Percentiles rank a stretch among this genome's conserved stretches.
These are phyloP conservation scores for Nannochloris sp. DNA, from an alignment of 139 green algal genomes.

Conservation along the genomic window DNA sequence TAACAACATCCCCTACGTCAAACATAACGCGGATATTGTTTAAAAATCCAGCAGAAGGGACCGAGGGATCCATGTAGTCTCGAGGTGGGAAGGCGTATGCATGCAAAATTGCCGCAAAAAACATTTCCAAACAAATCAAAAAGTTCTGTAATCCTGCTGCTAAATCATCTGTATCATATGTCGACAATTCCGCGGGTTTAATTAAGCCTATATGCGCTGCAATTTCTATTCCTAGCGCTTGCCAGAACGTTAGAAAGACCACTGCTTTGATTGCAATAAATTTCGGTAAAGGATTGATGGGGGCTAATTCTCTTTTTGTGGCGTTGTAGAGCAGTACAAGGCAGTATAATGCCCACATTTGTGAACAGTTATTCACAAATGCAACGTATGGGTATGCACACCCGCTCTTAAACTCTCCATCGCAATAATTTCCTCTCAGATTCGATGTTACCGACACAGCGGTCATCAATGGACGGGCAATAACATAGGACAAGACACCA, in stretches of 20 bases:
- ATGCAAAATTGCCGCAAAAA: constrained; percentile 82
- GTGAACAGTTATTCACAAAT: constrained; percentile 73
- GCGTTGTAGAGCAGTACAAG: constrained; percentile 84
- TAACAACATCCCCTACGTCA: constrained; percentile 69
- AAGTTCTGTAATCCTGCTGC: constrained; percentile 75
- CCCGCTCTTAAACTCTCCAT: constrained; percentile 56
- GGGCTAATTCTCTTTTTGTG: constrained; percentile 75
- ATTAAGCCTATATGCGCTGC: constrained; percentile 31
- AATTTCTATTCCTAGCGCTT: constrained; percentile 49
- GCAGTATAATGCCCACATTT: constrained; percentile 93
- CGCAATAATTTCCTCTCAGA: constrained; percentile 51
- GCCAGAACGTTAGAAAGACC: constrained; percentile 96
- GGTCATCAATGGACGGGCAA: constrained; percentile 74
- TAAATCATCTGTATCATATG: constrained; percentile 63
- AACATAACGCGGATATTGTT: constrained; percentile 77
- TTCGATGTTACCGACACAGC: constrained; percentile 52
- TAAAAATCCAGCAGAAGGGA: constrained; percentile 49
- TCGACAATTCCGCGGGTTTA: constrained; percentile 37
- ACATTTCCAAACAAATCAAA: constrained; percentile 97
- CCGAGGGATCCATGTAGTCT: constrained; percentile 61
- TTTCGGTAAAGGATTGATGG: constrained; percentile 87
- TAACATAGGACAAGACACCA: constrained; percentile 91
- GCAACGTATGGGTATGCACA: constrained; percentile 75
- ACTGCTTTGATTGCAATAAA: constrained; percentile 93
- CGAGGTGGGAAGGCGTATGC: constrained; percentile 84